phyloP scores from a whole-genome alignment of 371 early-diverging fungal genomes.

The Syncephalastrum racemosum region DNA sequence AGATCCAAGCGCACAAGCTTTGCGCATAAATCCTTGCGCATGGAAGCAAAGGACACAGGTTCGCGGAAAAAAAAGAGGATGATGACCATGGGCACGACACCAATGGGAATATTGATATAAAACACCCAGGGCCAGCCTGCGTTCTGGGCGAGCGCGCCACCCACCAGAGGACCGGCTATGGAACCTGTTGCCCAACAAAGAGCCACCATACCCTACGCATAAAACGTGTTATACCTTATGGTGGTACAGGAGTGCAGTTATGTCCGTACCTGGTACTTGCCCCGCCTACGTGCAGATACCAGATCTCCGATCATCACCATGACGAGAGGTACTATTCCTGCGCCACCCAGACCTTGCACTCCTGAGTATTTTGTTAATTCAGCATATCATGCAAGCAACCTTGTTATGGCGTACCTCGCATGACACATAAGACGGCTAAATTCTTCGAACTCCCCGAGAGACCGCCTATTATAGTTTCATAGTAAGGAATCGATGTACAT shows the following conservation, averaged over 20 bases:
- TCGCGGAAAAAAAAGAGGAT: conserved; percentile 29
- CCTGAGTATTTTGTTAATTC: conserved; percentile 37
- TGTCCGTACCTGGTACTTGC: conserved; percentile 51
- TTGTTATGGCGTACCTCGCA: conserved; percentile 4
- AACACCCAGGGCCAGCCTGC: conserved; percentile 51
- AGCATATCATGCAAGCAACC: conserved; percentile 5
- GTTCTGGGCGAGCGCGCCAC: conserved; percentile 35
- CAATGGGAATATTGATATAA: conserved; percentile 39
- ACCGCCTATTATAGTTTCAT: conserved; percentile 10
- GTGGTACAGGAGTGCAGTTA: neutral
- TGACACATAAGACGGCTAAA: conserved; percentile 7
- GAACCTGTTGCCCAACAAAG: conserved; percentile 18
- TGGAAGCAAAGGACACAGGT: conserved; percentile 16
- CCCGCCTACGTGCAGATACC: conserved; percentile 53
- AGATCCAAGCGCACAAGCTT: conserved; percentile 39
- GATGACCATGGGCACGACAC: conserved; percentile 2
- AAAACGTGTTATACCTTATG: neutral
- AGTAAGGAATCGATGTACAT: conserved; percentile 8
- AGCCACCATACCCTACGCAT: conserved; percentile 5
- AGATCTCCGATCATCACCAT: conserved; percentile 66
- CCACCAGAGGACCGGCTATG: conserved; percentile 36
- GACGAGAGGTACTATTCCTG: conserved; percentile 57
- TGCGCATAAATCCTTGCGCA: conserved; percentile 22
- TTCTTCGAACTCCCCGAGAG: conserved; percentile 5
- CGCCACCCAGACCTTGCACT: conserved; percentile 52